Percentiles rank a stretch among this genome's conserved stretches.
phyloP scores from a whole-genome alignment of 2,329 filamentous ascomycete genomes.

The Colletotrichum eleusines region DNA sequence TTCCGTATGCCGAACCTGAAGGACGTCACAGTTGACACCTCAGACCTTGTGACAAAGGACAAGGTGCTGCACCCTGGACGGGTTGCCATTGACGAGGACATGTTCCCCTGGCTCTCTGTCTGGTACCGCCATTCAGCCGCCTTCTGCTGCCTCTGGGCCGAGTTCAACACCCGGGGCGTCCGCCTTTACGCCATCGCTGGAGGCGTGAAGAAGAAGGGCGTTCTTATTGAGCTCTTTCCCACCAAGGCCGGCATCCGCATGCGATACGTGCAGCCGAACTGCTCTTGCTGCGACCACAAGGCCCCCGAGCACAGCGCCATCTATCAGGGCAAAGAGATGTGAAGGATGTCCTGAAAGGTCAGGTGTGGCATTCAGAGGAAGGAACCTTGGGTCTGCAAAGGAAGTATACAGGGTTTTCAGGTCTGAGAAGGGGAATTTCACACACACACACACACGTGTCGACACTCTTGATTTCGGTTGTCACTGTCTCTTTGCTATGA shows the following conservation, averaged over 20 bases:
- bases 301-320: background rate
- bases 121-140: background rate
- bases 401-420: background rate
- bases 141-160: background rate
- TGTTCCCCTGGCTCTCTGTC: background rate
- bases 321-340: background rate
- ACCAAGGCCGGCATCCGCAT: background rate
- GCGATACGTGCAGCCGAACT: slow-evolving; percentile 5
- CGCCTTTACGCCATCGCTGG: background rate
- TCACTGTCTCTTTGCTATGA: background rate
- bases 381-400: background rate
- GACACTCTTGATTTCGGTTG: background rate
- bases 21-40: background rate
- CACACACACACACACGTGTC: background rate
- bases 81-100: background rate
- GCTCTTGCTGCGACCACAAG: background rate
- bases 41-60: background rate
- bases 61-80: background rate
- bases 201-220: background rate
- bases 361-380: background rate
- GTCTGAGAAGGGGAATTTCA: background rate
- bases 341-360: background rate
- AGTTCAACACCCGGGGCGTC: background rate
- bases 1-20: background rate
- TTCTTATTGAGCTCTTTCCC: background rate